Base-by-base conservation (phyloP, 345 rosid genomes). In the Viola odorata region DNA sequence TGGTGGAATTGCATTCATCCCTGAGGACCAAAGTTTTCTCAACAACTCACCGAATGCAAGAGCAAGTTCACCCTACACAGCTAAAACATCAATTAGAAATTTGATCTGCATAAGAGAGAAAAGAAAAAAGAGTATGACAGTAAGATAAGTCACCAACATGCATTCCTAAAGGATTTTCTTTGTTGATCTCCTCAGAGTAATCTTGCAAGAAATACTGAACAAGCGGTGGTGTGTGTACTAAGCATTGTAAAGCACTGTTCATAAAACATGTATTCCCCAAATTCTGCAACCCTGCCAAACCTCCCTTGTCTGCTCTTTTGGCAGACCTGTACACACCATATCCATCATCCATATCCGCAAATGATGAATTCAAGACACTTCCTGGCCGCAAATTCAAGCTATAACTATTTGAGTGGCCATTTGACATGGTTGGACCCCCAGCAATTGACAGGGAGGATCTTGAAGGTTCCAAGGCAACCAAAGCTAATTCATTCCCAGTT, bases 221-320 rank as follows among this genome's bases (percentile, higher is more conserved):
- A 72, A 92, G 78, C 15, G 80, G 84, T 0, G 91, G 87, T 0
- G 96, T 92, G 78, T 89, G 98, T 52, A 82, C 91, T 63, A 92
- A 78, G 85, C 98, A 92, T 59, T 92, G 97, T 64, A 92, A 69
- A 69, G 96, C 81, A 72, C 96, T 87, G 68, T 89, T 89, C 98
- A 92, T 89, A 73, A 92, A 92, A 73, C 98, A 92, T 62, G 96
- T 92, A 63, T 92, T 92, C 60, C 98, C 98, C 74, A 92, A 75
- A 71, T 92, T 92, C 66, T 89, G 96, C 73, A 92, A 74, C 64
- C 98, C 98, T 63, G 87, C 86, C 71, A 89, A 74, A 72, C 98
- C 98, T 51, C 83, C 84, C 65, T 48, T 76, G 71, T 85, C 94
- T 42, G 66, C 81, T 74, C 75, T 87, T 74, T 62, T 80, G 51